Evolutionary conservation across 495 filamentous ascomycete genomes (phyloP), one percentile per base, ranked within the genome.

Genomic region (Hypoxylon lenormandii): DNA sequence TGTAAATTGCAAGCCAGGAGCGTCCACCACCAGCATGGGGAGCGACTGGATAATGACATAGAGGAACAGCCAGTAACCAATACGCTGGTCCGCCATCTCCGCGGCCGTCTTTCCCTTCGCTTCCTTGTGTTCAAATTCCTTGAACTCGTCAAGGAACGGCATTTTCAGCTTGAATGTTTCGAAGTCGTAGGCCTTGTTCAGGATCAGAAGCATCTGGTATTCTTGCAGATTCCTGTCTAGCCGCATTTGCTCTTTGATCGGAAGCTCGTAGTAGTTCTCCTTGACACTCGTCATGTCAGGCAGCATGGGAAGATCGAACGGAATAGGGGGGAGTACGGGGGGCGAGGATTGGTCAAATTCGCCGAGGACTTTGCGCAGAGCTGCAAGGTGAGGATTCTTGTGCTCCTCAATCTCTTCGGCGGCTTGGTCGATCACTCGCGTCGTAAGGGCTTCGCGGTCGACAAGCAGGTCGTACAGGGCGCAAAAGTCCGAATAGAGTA

Each of bases 1-100:
- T 0, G 85, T 90, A 67, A 84, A 94, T 60, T 85, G 84, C 40
- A 97, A 78, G 10, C 87, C 91, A 1, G 91, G 91, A 3, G 92
- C 93, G 79, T 98, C 96, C 22, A 96, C 86, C 1, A 96, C 91
- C 4, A 97, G 82, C 83, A 97, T 87, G 0, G 96, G 96, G 12
- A 98, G 86, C 0, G 92, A 89, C 77, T 98, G 94, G 11, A 98
- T 82, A 12, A 97, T 87, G 21, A 89, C 91, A 76, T 98, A 98
- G 45, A 97, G 81, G 83, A 98, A 96, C 42, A 98, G 85, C 96
- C 96, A 98, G 73, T 94, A 87, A 15, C 95, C 95, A 33, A 88
- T 85, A 21, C 95, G 87, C 60, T 92, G 84, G 69, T 97, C 91
- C 16, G 81, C 79, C 6, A 97, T 80, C 54, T 97, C 92, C 7